These are phyloP conservation scores for Tolypocladium nubicola DNA, from an alignment of 2,329 filamentous ascomycete species.

Conservation along the genomic window DNA sequence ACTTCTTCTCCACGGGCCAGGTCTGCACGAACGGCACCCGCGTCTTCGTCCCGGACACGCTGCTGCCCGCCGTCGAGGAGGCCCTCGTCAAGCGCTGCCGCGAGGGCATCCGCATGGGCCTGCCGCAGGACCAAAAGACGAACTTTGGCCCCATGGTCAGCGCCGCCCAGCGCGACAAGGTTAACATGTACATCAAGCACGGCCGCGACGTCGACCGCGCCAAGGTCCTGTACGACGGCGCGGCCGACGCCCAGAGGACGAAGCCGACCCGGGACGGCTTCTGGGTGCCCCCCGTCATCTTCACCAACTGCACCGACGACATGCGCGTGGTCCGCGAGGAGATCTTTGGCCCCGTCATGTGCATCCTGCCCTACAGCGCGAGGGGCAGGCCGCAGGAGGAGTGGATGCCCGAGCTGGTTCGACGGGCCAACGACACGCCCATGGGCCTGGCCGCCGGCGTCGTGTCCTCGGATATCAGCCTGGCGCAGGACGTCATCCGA, in stretches of 20 bases:
- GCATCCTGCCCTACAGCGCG: constrained; percentile 62
- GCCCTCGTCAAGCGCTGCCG: constrained; percentile 39
- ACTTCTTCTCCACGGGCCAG: constrained; percentile 85
- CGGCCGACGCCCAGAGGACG: constrained; percentile 38
- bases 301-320: constrained; percentile 72
- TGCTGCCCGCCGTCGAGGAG: constrained; percentile 60
- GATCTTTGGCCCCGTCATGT: constrained; percentile 84
- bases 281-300: constrained; percentile 77
- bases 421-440: constrained; percentile 64
- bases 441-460: constrained; percentile 77
- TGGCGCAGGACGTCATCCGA: constrained; percentile 61
- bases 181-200: constrained; percentile 64
- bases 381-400: constrained; percentile 14
- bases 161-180: constrained; percentile 64
- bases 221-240: constrained; percentile 62
- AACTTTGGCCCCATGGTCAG: constrained; percentile 83
- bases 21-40: constrained; percentile 89
- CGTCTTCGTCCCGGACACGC: constrained; percentile 63
- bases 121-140: constrained; percentile 59
- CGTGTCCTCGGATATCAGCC: constrained; percentile 65
- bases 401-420: constrained; percentile 55
- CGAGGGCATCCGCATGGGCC: constrained; percentile 66
- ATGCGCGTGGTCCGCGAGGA: constrained; percentile 77
- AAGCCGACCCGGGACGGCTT: constrained; percentile 52
- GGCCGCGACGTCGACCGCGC: constrained; percentile 66